Percentiles rank a stretch among this genome's conserved stretches.
Evolutionary conservation across 2,329 filamentous ascomycete genomes (phyloP).

Genomic region (Alternaria arbusti): DNA sequence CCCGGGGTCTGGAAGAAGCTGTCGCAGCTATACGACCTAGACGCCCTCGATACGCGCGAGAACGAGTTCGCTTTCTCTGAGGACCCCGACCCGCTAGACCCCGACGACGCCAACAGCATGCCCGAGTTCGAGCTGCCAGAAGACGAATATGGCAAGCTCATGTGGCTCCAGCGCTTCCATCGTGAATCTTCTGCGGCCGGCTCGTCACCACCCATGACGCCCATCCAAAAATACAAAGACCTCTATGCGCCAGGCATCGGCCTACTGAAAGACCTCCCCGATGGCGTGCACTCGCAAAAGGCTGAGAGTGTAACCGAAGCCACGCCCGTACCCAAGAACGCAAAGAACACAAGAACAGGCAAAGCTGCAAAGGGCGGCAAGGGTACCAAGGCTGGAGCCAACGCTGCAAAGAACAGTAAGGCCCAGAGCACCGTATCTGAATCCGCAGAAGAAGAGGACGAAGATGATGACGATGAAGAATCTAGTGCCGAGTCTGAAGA

Average conservation of each 20-base stretch:
- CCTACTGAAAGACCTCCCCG: conserved; percentile 40
- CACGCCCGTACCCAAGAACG: conserved; percentile 37
- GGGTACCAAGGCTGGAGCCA: conserved; percentile 27
- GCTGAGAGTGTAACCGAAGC: conserved; percentile 39
- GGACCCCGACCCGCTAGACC: conserved; percentile 59
- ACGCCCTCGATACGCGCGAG: conserved; percentile 84
- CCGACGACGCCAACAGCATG: conserved; percentile 38
- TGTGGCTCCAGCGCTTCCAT: conserved; percentile 52
- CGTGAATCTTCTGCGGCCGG: conserved; percentile 30
- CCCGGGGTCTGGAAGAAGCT: conserved; percentile 93
- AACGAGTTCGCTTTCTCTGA: conserved; percentile 63
- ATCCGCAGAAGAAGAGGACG: conserved; percentile 51
- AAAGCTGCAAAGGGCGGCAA: conserved; percentile 34
- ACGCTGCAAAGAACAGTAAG: conserved; percentile 36
- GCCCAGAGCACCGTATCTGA: conserved; percentile 41
- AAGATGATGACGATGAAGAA: conserved; percentile 41
- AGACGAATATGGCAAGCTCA: conserved; percentile 52
- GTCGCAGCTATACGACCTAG: conserved; percentile 80
- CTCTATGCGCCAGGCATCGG: conserved; percentile 42
- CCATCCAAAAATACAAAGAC: conserved; percentile 40
- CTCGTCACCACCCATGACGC: conserved; percentile 41
- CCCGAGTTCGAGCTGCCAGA: conserved; percentile 53
- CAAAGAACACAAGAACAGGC: conserved; percentile 36
- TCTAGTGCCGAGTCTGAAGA: conserved; percentile 38
- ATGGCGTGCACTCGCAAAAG: conserved; percentile 33